phyloP scores from a whole-genome alignment of 2,329 filamentous ascomycete genomes.

The Xenoacremonium recifei region DNA sequence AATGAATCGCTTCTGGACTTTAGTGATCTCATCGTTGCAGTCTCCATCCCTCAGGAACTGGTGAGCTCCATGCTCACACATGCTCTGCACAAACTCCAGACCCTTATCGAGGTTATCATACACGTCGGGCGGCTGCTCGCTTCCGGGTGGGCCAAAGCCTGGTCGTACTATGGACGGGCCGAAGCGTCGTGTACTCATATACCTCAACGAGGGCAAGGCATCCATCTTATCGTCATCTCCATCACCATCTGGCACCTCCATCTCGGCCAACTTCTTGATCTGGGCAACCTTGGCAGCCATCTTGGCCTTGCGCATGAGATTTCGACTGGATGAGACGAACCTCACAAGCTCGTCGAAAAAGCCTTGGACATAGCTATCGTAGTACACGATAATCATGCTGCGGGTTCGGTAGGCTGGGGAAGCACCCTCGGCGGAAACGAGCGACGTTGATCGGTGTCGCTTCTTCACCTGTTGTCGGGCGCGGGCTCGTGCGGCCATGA shows the following conservation, averaged over 20 bases:
- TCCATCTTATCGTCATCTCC: constrained; percentile 30
- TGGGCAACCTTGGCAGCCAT: constrained; percentile 75
- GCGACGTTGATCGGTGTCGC: constrained; percentile 50
- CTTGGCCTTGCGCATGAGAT: constrained; percentile 83
- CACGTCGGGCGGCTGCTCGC: constrained; percentile 40
- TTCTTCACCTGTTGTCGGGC: constrained; percentile 49
- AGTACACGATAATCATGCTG: constrained; percentile 83
- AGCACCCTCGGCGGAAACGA: constrained; percentile 48
- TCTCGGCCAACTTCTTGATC: constrained; percentile 58
- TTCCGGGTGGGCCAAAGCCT: constrained; percentile 20
- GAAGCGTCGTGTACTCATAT: constrained; percentile 37
- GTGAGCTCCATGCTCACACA: constrained; percentile 85
- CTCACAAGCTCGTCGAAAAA: constrained; percentile 82
- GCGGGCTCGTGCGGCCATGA: constrained; percentile 37
- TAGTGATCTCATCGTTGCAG: constrained; percentile 72
- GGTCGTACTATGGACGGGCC: constrained; percentile 26
- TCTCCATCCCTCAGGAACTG: constrained; percentile 87
- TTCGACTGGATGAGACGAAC: constrained; percentile 75
- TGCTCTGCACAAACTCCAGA: constrained; percentile 74
- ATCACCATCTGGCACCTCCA: constrained; percentile 53
- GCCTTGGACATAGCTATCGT: constrained; percentile 82
- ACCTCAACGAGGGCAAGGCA: constrained; percentile 38
- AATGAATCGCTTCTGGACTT: constrained; percentile 63
- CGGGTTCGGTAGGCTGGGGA: constrained; percentile 64
- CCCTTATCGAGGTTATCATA: constrained; percentile 76